Percentiles rank a stretch among this genome's conserved stretches.
Conservation (phyloP, 2,329 filamentous ascomycete species). For the Botryotinia convoluta region DNA sequence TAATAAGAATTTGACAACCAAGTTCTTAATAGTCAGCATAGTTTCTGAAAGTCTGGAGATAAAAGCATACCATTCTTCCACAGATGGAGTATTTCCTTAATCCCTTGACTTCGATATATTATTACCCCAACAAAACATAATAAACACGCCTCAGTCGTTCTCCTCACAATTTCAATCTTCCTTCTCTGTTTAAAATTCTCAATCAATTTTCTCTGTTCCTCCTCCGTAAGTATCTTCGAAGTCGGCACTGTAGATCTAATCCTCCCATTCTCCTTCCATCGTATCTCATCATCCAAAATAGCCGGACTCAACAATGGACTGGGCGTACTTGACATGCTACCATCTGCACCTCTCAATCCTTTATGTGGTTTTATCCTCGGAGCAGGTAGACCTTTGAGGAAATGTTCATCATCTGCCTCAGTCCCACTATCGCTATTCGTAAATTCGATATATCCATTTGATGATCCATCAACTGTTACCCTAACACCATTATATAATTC, state of each 20-base stretch:
- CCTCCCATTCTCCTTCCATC: constrained; percentile 22
- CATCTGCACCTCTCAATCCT: constrained; percentile 65
- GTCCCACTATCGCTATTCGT: constrained; percentile 85
- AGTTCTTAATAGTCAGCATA: constrained; percentile 36
- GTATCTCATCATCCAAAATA: constrained; percentile 42
- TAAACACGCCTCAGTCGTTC: constrained; percentile 52
- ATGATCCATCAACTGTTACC: constrained; percentile 18
- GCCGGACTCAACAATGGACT: constrained; percentile 55
- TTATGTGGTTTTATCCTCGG: constrained; percentile 72
- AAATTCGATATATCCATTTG: constrained; percentile 35
- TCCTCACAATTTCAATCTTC: constrained; percentile 51
- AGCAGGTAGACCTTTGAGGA: constrained; percentile 80
- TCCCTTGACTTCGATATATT: constrained; percentile 45
- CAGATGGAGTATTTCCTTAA: constrained; percentile 45
- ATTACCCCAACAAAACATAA: constrained; percentile 50
- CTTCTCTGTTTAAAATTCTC: constrained; percentile 43
- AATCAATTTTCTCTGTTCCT: constrained; percentile 30
- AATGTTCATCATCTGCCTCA: constrained; percentile 91
- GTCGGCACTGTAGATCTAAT: constrained; percentile 14
- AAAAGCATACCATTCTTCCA: constrained; percentile 50
- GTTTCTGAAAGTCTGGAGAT: neutral
- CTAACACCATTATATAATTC: constrained; percentile 33
- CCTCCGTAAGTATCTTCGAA: constrained; percentile 20
- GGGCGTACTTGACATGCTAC: constrained; percentile 51
- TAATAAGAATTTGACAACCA: constrained; percentile 34